Evolutionary conservation across 2,329 filamentous ascomycete species (phyloP), one percentile per base, ranked within the genome.

Genomic region (Sordariomycetes sp.): DNA sequence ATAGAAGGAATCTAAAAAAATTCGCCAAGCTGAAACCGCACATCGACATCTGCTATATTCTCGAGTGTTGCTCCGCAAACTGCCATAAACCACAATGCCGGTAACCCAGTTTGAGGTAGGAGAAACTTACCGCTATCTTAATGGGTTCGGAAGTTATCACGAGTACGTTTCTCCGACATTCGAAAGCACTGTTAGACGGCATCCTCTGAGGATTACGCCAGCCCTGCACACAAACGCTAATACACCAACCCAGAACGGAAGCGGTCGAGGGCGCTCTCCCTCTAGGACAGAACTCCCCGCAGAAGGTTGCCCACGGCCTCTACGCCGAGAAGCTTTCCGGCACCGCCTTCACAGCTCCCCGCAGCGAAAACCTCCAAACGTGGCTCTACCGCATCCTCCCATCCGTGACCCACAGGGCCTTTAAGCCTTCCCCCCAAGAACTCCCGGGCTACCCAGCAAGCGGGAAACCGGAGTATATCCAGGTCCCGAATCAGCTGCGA

Each of bases 281-380:
- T 10, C 60, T 67, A 40, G 75, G 73, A 40, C 71, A 74, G 58
- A 79, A 79, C 61, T 65, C 69, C 16, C 77, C 77, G 6, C 73
- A 77, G 48, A 73, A 72, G 54, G 70, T 73, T 53, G 69, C 68
- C 46, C 71, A 70, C 59, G 71, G 69, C 58, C 67, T 77, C 12
- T 74, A 76, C 53, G 71, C 76, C 11, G 76, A 79, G 61, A 76
- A 79, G 66, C 71, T 79, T 46, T 77, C 72, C 68, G 76, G 76
- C 60, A 71, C 64, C 59, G 64, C 69, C 1, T 72, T 74, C 59
- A 62, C 69, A 37, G 59, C 69, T 3, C 60, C 66, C 6, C 67
- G 71, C 2, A 59, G 64, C 7, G 60, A 64, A 18, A 65, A 70
- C 20, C 65, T 65, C 34, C 65, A 72, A 54, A 67, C 68, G n/a